Evolutionary conservation across 495 filamentous ascomycete species (phyloP).

Genomic region (Aspergillus heteromorphus): DNA sequence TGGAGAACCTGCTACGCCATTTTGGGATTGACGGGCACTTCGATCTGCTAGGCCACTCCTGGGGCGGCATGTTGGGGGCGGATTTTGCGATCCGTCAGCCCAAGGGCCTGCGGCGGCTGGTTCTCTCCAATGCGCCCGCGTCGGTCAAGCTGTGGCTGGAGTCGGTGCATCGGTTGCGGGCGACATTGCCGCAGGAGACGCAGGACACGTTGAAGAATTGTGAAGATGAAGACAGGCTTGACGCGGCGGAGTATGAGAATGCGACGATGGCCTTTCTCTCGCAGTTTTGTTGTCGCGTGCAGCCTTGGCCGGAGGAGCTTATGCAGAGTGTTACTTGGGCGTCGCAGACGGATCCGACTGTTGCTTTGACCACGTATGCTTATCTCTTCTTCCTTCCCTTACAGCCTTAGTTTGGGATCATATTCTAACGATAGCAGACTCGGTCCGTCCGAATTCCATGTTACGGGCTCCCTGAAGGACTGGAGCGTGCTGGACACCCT

Average conservation of each 20-base stretch:
- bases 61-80: constrained; percentile 48
- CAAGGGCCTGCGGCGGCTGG: constrained; percentile 31
- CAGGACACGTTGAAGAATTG: constrained; percentile 32
- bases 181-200: constrained; percentile 35
- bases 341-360: neutral
- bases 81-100: constrained; percentile 30
- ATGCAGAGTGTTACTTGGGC: constrained; percentile 2
- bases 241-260: constrained; percentile 39
- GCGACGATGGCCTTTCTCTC: constrained; percentile 38
- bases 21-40: constrained; percentile 32
- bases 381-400: neutral
- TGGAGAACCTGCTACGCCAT: constrained; percentile 41
- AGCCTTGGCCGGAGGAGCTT: constrained; percentile 31
- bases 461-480: constrained; percentile 38
- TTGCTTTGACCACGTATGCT: neutral
- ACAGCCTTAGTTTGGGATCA: too few relatives aligned
- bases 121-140: constrained; percentile 36
- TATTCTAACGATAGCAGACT: constrained; percentile 22
- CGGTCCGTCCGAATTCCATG: constrained; percentile 44
- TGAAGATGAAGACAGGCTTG: constrained; percentile 32
- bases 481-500: constrained; percentile 32
- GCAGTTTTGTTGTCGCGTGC: constrained; percentile 34
- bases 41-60: constrained; percentile 43
- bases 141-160: constrained; percentile 26
- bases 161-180: constrained; percentile 23